Base-by-base conservation (phyloP, 2,329 filamentous ascomycete genomes). In the Diaporthe caulivora region DNA sequence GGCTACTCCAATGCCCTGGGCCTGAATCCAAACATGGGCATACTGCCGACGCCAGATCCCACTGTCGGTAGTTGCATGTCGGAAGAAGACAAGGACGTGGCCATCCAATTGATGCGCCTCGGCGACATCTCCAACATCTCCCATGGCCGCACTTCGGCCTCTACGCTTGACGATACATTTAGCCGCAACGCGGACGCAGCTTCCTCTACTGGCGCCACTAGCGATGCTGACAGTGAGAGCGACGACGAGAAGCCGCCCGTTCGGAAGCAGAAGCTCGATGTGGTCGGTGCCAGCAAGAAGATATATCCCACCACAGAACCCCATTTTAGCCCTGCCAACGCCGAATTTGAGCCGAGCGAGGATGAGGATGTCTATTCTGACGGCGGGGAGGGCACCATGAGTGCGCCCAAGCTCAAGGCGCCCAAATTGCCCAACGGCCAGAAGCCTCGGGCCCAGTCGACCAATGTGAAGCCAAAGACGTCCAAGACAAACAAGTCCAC, bases 21-120 rank as follows among this genome's bases (percentile, higher is more conserved):
- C 68, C 74, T 78, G 11, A 78, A 75, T 24, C 73, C 79, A 17
- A 77, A 75, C 75, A 80, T 83, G 80, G 91, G 92, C 71, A 90
- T 97, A 77, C 87, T 98, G 76, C 95, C 95, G 26, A 99, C 97
- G 2, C 97, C 97, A 34, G 97, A 98, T 79, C 96, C 96, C n/a
- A 99, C 97, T 17, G 94, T 98, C 78, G 94, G 94, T 71, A 98
- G 96, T 84, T 97, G 95, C 82, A 96, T 99, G 83, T 98, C 96
- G 18, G 97, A 99, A 81, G 97, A 99, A 83, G 91, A 92, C 78
- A 92, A 92, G 80, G 97, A 99, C 83, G 97, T 98, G 75, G 97
- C 97, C 72, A 92, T 98, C 81, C 97, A 98, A 84, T 88, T 99
- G 79, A 98, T 99, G 92, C 93, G 96, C 78, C 90, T 99, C 71